These are phyloP conservation scores for Cocos nucifera DNA, from an alignment of 176 grass and related monocot genomes.

Conservation along the genomic window DNA sequence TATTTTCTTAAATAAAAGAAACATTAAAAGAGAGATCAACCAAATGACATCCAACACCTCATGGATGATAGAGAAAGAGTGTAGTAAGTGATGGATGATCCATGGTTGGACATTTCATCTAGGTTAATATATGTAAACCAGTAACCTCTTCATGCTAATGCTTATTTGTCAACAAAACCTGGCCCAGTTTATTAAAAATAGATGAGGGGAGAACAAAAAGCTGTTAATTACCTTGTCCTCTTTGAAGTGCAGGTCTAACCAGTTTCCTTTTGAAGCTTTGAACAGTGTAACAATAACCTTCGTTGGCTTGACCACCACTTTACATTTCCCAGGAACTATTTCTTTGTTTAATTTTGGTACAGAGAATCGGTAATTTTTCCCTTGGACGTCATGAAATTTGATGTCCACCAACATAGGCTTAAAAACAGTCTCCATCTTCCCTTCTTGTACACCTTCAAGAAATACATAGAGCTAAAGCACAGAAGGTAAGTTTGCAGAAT, in stretches of 20 bases:
- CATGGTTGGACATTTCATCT: too few relatives aligned
- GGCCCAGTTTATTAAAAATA: background rate
- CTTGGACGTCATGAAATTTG: slow-evolving; percentile 75
- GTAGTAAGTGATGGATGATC: too few relatives aligned
- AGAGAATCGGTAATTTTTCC: slow-evolving; percentile 75
- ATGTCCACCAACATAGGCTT: slow-evolving; percentile 57
- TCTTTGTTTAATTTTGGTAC: slow-evolving; percentile 81
- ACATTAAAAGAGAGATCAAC: too few relatives aligned
- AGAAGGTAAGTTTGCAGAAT: background rate
- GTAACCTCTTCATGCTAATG: too few relatives aligned
- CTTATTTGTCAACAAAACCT: too few relatives aligned
- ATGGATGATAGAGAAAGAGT: too few relatives aligned
- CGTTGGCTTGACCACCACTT: slow-evolving; percentile 70
- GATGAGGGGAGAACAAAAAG: background rate
- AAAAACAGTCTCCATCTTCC: slow-evolving; percentile 56
- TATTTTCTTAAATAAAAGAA: too few relatives aligned
- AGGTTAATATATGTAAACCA: too few relatives aligned
- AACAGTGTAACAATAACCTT: slow-evolving; percentile 51
- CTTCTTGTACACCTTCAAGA: slow-evolving; percentile 57
- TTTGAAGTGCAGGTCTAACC: slow-evolving; percentile 69
- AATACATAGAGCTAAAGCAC: slow-evolving; percentile 49
- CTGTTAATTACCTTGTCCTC: slow-evolving; percentile 63
- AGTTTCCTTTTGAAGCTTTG: slow-evolving; percentile 80
- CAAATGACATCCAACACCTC: too few relatives aligned
- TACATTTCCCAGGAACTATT: slow-evolving; percentile 80